Evolutionary conservation across 177 flowering plant genomes (phyloP), one percentile per base, ranked within the genome.

Genomic region (Telopea speciosissima): DNA sequence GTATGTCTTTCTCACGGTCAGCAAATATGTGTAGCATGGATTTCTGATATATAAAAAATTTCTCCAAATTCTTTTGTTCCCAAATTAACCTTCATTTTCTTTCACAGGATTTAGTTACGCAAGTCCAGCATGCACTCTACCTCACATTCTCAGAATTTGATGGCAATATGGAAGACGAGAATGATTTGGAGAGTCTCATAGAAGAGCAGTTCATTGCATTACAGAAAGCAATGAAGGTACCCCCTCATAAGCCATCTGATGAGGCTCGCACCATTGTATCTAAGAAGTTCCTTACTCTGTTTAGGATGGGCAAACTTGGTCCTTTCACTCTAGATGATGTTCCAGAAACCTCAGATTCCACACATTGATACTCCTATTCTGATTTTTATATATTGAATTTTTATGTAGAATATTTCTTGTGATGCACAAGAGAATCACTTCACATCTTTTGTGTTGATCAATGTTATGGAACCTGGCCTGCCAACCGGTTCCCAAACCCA

Each of bases 231-330:
- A 71, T 92, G 61, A 89, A 81, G 81, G 82, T 92, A 79, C 85
- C 98, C 78, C 85, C 98, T 62, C 88, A 82, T 25, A 86, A 85
- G 70, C 87, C 88, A 52, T 79, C 87, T 24, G 71, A 75, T 1
- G 94, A 92, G 73, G 95, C 91, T 70, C 95, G 96, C 16, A 67
- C 77, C 28, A 86, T 85, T 88, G 92, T 90, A 13, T 83, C 98
- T 13, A 94, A 91, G 81, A 92, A 87, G 78, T 87, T 94, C 63
- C 88, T 94, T 25, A 83, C 89, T 22, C 82, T 94, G 63, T 94
- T 94, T 78, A 83, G 98, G 79, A 77, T 81, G 0, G 98, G 97
- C 61, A 94, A 88, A 74, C 91, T 94, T 23, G 98, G 97, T 24
- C 89, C 85, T 23, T 89, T 92, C 83, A 87, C 89, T 68, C 91